These are phyloP conservation scores for Talaromyces sp. DNA, from an alignment of 2,329 filamentous ascomycete species.

Conservation along the genomic window DNA sequence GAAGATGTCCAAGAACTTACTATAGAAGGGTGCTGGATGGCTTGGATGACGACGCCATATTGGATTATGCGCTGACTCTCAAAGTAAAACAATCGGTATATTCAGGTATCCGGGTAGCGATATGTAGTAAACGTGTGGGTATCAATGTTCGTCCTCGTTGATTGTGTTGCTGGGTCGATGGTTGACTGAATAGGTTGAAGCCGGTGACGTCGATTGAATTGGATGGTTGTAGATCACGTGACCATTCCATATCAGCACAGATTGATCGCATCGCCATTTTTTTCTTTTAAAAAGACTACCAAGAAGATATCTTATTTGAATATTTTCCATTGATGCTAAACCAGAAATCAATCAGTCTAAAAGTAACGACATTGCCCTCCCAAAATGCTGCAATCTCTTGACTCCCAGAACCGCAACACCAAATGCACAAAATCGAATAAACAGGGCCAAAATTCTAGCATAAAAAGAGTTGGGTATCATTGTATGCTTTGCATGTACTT, in stretches of 20 bases:
- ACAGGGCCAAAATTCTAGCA: constrained; percentile 16
- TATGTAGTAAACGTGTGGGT: not conserved
- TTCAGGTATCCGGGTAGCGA: not conserved
- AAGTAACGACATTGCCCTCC: not conserved
- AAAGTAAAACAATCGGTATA: not conserved
- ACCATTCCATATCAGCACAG: not conserved
- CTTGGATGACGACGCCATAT: constrained; percentile 68
- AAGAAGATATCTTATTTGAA: not conserved
- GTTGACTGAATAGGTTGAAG: not conserved
- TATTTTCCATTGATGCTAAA: not conserved
- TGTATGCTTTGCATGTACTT: constrained; percentile 16
- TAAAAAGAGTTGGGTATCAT: constrained; percentile 24
- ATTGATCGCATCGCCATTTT: not conserved
- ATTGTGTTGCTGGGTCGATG: not conserved
- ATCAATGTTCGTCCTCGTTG: not conserved
- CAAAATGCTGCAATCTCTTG: constrained; percentile 3
- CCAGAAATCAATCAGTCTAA: not conserved
- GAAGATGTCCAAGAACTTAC: constrained; percentile 49
- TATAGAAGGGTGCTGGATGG: constrained; percentile 68
- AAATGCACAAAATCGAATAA: constrained; percentile 3
- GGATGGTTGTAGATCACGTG: not conserved
- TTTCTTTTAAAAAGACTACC: not conserved
- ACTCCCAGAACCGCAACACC: not conserved
- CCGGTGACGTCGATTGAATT: not conserved
- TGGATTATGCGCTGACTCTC: not conserved